Conservation (phyloP, 257 asterid species). For the Solanum commersonii region DNA sequence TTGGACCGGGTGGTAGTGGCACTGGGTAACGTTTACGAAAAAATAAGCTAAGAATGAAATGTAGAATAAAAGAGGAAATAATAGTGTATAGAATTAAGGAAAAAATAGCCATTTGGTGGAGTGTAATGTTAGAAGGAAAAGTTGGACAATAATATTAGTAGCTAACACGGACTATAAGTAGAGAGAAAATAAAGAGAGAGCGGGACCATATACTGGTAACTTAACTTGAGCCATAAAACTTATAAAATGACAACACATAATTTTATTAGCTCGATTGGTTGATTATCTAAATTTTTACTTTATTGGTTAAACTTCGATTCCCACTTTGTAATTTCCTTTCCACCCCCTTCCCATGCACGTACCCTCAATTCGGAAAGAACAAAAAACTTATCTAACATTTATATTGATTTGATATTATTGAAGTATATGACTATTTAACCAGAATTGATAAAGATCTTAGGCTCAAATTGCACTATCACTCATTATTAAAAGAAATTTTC, state of each 20-base stretch:
- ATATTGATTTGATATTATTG: neutral
- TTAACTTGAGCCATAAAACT: neutral
- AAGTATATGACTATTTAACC: neutral
- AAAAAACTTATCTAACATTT: too few species aligned
- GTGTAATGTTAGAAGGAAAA: neutral
- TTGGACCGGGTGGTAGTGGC: constrained; percentile 81
- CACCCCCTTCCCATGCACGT: neutral
- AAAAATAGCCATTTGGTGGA: neutral
- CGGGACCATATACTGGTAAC: neutral
- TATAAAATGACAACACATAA: neutral
- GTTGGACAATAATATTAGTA: too few species aligned
- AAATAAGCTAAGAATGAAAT: neutral
- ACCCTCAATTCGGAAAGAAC: neutral
- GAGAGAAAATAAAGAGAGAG: neutral
- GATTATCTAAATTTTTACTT: too few species aligned
- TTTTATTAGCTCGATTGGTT: neutral
- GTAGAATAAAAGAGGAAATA: constrained; percentile 4
- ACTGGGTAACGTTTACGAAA: neutral
- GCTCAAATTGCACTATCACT: neutral
- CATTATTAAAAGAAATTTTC: neutral
- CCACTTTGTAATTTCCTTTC: too few species aligned
- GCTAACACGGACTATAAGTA: neutral
- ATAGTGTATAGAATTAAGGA: neutral
- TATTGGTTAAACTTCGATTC: too few species aligned
- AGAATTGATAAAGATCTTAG: neutral